phyloP scores from a whole-genome alignment of 2,329 filamentous ascomycete species.

The Botrytis hyacinthi region DNA sequence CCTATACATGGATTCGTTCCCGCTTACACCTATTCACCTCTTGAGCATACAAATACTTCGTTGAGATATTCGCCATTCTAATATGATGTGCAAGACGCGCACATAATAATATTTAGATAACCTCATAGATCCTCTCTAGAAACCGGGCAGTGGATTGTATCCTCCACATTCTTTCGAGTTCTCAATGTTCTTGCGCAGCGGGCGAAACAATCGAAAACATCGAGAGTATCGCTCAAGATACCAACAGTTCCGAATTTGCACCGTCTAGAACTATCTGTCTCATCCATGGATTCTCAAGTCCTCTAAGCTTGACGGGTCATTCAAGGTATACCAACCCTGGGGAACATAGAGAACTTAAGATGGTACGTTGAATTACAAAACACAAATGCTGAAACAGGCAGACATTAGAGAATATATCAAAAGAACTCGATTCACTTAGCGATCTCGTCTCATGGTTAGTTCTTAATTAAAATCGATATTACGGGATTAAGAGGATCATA shows the following conservation, averaged over 20 bases:
- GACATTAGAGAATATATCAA: background rate
- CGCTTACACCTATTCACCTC: background rate
- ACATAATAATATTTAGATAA: background rate
- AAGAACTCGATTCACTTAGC: background rate
- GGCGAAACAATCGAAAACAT: background rate
- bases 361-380: constrained; percentile 34
- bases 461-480: background rate
- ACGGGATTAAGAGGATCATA: background rate
- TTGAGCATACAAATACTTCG: accelerated
- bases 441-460: too few relatives aligned
- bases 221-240: background rate
- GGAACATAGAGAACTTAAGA: constrained; percentile 33
- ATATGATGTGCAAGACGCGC: background rate
- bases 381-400: constrained; percentile 30
- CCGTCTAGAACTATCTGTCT: constrained; percentile 19
- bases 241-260: constrained; percentile 34
- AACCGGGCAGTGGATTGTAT: background rate
- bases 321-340: background rate
- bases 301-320: background rate
- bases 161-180: background rate
- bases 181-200: too few relatives aligned
- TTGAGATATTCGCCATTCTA: background rate
- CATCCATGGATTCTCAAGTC: background rate
- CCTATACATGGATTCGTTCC: background rate
- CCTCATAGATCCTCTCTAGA: too few relatives aligned